Base-by-base conservation (phyloP, 2,329 filamentous ascomycete genomes). In the Sphaerulina populicola region DNA sequence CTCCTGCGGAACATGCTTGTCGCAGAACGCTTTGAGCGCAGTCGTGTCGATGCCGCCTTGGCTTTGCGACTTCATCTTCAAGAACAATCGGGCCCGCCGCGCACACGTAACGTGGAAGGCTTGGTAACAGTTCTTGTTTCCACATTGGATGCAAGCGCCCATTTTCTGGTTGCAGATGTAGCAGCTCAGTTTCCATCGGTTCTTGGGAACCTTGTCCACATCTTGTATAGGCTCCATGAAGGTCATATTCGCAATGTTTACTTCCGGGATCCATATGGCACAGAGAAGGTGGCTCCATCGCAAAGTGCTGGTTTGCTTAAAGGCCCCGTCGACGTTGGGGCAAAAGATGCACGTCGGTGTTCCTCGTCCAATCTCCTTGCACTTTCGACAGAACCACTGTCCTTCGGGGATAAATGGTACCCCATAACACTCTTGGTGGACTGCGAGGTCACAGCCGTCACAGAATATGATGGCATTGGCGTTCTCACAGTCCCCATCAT, bases 201-300 rank as follows among this genome's bases (percentile, higher is more conserved):
- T 90, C 66, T 89, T 93, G 0, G 93, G 93, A 2, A 98, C 91
- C 69, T 96, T 96, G 67, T 98, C 93, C 33, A 98, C 88, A 61
- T 97, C 93, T 76, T 93, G 94, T 45, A 98, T 89, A 0, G 93
- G 93, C 65, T 98, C 93, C 88, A 97, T 96, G 66, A 97, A 93
- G 6, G 90, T 95, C 55, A 88, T 86, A 64, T 98, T 98, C 11
- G 90, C 93, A 44, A 98, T 80, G 3, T 88, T 91, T 6, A 97
- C 88, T 71, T 98, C 93, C 0, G 93, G 93, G 62, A 98, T 96
- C 93, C 93, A 98, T 74, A 97, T 93, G 30, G 93, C 88, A 66
- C 93, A 98, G 7, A 98, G 80, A 9, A 98, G 72, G 76, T 98
- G 93, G 23, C 91, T 88, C 93, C 93, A 98, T 71, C 94, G 93